Evolutionary conservation across 371 early-diverging fungal species (phyloP).

Genomic region (Rhizopus sp.): DNA sequence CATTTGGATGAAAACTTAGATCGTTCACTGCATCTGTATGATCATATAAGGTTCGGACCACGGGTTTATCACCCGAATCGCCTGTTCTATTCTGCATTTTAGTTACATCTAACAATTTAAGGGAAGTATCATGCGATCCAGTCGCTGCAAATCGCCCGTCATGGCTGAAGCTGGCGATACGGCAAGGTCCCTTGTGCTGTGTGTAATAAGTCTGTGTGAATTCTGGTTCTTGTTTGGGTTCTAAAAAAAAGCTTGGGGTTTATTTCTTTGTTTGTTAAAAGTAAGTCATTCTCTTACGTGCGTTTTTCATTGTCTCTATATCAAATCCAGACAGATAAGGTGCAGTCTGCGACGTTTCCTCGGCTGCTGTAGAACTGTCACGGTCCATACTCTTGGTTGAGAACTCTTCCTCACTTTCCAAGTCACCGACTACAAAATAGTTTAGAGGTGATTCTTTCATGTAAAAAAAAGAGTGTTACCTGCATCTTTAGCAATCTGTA

Average conservation of each 20-base stretch:
- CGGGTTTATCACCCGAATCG: constrained; percentile 73
- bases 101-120: constrained; percentile 87
- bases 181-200: constrained; percentile 58
- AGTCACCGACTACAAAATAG: constrained; percentile 29
- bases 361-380: constrained; percentile 7
- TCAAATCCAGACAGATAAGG: constrained; percentile 30
- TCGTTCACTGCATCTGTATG: constrained; percentile 84
- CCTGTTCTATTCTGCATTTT: constrained; percentile 70
- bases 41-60: constrained; percentile 88
- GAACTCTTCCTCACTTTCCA: constrained; percentile 44
- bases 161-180: constrained; percentile 49
- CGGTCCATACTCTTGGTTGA: constrained; percentile 31
- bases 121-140: constrained; percentile 86
- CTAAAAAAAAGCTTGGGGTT: constrained; percentile 11
- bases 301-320: constrained; percentile 29
- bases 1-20: constrained; percentile 91
- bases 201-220: constrained; percentile 56
- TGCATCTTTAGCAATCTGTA: constrained; percentile 52
- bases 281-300: constrained; percentile 23
- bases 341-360: not conserved
- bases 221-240: constrained; percentile 44
- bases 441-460: not conserved
- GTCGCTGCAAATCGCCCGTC: constrained; percentile 85
- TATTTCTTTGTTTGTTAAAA: not conserved
- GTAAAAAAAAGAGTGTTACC: constrained; percentile 29